Evolutionary conservation across 208 protist genomes (phyloP).

Genomic region (Acanthamoeba triangularis): DNA sequence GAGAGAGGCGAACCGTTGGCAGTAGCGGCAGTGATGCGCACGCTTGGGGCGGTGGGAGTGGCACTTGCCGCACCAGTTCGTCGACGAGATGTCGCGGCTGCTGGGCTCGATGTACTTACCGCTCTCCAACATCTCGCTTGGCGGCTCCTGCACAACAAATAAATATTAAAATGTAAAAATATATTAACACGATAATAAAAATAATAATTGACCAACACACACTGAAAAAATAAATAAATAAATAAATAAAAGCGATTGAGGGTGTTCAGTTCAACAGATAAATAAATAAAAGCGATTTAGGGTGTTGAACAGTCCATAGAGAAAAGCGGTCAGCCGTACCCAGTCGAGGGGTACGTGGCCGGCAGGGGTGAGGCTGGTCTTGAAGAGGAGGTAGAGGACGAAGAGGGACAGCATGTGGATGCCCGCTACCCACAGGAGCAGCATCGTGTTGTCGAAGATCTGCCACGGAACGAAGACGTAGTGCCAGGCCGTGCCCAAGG

Average conservation of each 20-base stretch:
- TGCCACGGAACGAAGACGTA: background rate
- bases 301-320: background rate
- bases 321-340: background rate
- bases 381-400: constrained; percentile 17
- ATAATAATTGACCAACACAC: too few relatives aligned
- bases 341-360: background rate
- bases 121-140: background rate
- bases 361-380: background rate
- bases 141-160: background rate
- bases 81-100: background rate
- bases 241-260: background rate
- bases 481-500: background rate
- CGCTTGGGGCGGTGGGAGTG: background rate
- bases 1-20: background rate
- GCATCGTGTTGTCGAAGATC: background rate
- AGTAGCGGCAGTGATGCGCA: constrained; percentile 7
- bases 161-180: background rate
- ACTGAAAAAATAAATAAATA: background rate
- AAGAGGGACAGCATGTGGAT: background rate
- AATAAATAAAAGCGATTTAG: background rate
- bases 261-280: background rate
- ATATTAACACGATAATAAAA: too few relatives aligned
- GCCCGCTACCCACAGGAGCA: background rate
- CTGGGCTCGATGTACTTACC: background rate
- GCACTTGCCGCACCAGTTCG: constrained; percentile 17